These are phyloP conservation scores for Lipomyces kockii DNA, from an alignment of 805 yeast genomes.

Conservation along the genomic window DNA sequence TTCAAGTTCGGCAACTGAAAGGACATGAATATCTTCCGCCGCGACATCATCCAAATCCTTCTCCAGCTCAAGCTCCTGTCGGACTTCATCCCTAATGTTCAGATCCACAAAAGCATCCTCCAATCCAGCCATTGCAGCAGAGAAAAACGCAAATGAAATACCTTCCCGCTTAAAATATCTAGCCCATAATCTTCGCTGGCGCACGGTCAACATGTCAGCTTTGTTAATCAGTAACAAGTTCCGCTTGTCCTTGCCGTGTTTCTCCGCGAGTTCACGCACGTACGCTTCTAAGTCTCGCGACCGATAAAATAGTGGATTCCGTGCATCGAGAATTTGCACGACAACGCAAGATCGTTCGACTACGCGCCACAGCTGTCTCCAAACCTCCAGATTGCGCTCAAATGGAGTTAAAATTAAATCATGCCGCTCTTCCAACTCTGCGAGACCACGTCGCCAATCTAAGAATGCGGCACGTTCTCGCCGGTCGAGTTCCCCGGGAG, in stretches of 20 bases:
- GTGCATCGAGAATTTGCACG: slow-evolving; percentile 96
- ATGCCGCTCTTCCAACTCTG: slow-evolving; percentile 78
- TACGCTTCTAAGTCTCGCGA: slow-evolving; percentile 85
- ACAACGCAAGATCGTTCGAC: slow-evolving; percentile 91
- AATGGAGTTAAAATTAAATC: slow-evolving; percentile 92
- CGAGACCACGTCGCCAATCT: slow-evolving; percentile 92
- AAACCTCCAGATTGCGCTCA: slow-evolving; percentile 94
- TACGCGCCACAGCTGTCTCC: slow-evolving; percentile 99
- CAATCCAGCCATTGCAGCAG: slow-evolving; percentile 76
- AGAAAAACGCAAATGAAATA: slow-evolving; percentile 89
- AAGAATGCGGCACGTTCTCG: slow-evolving; percentile 88
- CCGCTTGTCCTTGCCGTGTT: slow-evolving; percentile 52
- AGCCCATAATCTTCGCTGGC: slow-evolving; percentile 87
- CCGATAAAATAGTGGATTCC: slow-evolving; percentile 89
- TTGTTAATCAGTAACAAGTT: slow-evolving; percentile 88
- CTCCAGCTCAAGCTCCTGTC: slow-evolving; percentile 38
- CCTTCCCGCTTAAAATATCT: slow-evolving; percentile 67
- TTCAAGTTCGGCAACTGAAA: slow-evolving; percentile 85
- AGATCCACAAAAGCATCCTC: slow-evolving; percentile 25
- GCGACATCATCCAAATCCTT: slow-evolving; percentile 34
- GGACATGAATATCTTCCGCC: slow-evolving; percentile 61
- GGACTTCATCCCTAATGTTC: slow-evolving; percentile 42
- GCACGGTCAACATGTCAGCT: slow-evolving; percentile 80
- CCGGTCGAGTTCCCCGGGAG: slow-evolving; percentile 77
- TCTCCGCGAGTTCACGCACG: slow-evolving; percentile 70